Percentiles rank a stretch among this genome's conserved stretches.
Evolutionary conservation across 768 basidiomycete species (phyloP).

Genomic region (Cystofilobasidium macerans): DNA sequence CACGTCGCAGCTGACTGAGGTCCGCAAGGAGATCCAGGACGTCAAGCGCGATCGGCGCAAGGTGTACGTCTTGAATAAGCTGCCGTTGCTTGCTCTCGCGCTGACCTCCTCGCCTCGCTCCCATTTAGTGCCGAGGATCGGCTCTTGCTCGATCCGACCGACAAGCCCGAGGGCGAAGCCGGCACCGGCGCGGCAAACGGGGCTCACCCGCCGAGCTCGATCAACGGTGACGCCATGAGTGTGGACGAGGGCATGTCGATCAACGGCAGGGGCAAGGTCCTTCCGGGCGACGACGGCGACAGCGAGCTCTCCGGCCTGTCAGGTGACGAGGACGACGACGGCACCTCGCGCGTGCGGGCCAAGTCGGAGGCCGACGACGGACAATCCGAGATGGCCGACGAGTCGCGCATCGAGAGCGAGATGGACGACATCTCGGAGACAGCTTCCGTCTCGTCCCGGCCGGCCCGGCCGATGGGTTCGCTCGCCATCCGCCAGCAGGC

Average conservation of each 20-base stretch:
- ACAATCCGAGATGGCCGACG: neutral
- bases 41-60: constrained; percentile 81
- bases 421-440: constrained; percentile 44
- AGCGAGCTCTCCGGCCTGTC: constrained; percentile 26
- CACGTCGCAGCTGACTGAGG: constrained; percentile 76
- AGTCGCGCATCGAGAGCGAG: neutral
- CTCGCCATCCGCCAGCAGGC: constrained; percentile 27
- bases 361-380: neutral
- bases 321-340: constrained; percentile 11
- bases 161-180: constrained; percentile 23
- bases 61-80: constrained; percentile 51
- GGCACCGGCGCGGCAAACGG: neutral
- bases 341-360: neutral
- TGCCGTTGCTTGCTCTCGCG: neutral
- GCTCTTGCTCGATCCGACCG: constrained; percentile 16
- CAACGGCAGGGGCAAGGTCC: constrained; percentile 30
- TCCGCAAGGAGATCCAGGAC: constrained; percentile 91
- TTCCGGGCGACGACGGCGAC: constrained; percentile 25
- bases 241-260: constrained; percentile 17
- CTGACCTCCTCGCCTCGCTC: neutral
- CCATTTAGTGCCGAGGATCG: constrained; percentile 16
- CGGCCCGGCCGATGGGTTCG: neutral
- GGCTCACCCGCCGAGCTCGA: constrained; percentile 10
- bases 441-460: constrained; percentile 44
- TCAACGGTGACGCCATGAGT: constrained; percentile 21